A percentile compares a stretch with the other conserved stretches of the same genome.
These are phyloP conservation scores for Coemansia sp. DNA, from an alignment of 192 early-diverging fungal species.

Conservation along the genomic window DNA sequence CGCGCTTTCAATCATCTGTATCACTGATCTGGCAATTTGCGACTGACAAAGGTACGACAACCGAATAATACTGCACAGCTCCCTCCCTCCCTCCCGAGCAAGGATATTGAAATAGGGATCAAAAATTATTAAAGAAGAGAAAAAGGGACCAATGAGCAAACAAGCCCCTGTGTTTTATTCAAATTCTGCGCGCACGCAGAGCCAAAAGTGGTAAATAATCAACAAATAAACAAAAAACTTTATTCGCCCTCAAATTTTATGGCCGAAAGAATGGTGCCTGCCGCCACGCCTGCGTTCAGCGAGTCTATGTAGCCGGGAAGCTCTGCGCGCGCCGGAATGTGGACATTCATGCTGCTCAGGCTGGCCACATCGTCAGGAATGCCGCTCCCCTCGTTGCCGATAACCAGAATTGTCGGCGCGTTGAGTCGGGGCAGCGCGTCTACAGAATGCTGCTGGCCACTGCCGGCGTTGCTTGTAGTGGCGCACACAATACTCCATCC, in stretches of 20 bases:
- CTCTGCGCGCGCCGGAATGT: conserved; percentile 27
- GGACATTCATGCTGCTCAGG: conserved; percentile 27
- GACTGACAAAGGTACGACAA: neutral
- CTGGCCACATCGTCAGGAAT: conserved; percentile 8
- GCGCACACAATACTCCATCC: conserved; percentile 43
- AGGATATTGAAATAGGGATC: no score
- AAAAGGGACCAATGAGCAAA: no score
- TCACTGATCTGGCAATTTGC: neutral
- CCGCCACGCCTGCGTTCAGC: conserved; percentile 52
- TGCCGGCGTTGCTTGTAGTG: neutral
- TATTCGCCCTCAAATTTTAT: conserved; percentile 20
- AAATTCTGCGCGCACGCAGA: neutral
- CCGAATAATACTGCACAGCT: neutral
- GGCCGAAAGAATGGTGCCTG: conserved; percentile 31
- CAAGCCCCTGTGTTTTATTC: no score
- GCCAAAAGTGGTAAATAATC: neutral
- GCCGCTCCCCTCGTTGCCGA: conserved; percentile 42
- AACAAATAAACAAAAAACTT: conserved; percentile 1
- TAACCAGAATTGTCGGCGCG: conserved; percentile 34
- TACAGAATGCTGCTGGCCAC: neutral
- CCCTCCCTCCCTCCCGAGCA: neutral
- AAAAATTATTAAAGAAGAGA: no score
- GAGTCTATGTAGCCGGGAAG: conserved; percentile 36
- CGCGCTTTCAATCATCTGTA: neutral
- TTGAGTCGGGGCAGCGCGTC: conserved; percentile 11